Base-by-base conservation (phyloP, 495 filamentous ascomycete species). In the Podospora pseudocomata region DNA sequence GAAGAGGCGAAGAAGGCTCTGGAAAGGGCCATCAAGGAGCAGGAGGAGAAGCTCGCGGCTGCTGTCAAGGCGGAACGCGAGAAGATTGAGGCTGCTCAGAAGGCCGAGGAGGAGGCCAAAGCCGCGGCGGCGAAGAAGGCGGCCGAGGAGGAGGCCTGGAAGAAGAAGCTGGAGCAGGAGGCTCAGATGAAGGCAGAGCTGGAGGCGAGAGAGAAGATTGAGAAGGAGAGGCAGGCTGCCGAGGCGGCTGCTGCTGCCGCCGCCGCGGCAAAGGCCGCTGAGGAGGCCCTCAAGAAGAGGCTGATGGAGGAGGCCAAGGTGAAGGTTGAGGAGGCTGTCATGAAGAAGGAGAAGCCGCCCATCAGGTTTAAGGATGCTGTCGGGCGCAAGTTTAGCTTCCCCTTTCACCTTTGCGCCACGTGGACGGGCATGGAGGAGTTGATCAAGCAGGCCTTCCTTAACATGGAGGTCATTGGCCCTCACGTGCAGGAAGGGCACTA, bases 351-450 rank as follows among this genome's bases (percentile, higher is more conserved):
- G 55, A 81, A 82, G 75, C 65, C 77, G 30, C 81, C 81, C n/a
- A 84, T 96, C 78, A 90, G 91, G 73, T 94, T 96, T 80, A 93
- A 93, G 76, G 92, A 96, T 75, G 92, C 92, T 18, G 87, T 96
- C 28, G 90, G 91, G 30, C 85, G 92, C 61, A 94, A 93, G 76
- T 96, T 94, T 73, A 92, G 86, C 77, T 94, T 96, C 70, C 92
- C 92, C 3, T 94, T 87, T 71, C 86, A 93, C 69, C 69, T 94
- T 23, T 94, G 91, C 77, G 87, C 87, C 66, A 91, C 89, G 1
- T 96, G 91, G 91, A 82, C 86, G 84, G 90, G 90, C 7, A 94
- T 94, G 90, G 90, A 94, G 76, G 87, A 89, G 19, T 83, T 96
- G 26, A 95, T 96, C 76, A 89, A 90, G 72, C 91, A 95, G 82